phyloP scores from a whole-genome alignment of 176 grass and related monocot species.

The Secale cereale region DNA sequence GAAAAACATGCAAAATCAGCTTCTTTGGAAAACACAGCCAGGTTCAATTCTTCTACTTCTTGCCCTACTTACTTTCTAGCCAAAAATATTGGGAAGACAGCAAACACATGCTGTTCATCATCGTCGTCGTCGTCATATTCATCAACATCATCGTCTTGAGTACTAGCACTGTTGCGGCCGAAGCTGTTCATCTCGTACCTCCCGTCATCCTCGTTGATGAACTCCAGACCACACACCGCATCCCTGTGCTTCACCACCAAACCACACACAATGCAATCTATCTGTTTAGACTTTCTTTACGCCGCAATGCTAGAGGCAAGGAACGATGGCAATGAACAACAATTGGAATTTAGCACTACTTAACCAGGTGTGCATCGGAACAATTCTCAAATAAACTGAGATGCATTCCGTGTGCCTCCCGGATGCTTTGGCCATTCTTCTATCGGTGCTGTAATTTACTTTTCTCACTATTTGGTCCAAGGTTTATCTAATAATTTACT shows the following conservation, averaged over 20 bases:
- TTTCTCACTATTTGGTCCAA: neutral
- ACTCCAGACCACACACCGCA: conserved; percentile 69
- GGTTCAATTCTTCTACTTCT: conserved; percentile 17
- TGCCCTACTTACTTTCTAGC: neutral
- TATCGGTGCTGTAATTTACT: neutral
- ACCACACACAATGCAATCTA: neutral
- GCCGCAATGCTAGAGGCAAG: neutral
- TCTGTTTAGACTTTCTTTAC: neutral
- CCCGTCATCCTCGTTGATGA: conserved; percentile 62
- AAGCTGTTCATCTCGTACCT: conserved; percentile 43
- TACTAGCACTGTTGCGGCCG: neutral
- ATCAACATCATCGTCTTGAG: conserved; percentile 2
- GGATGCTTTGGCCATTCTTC: neutral
- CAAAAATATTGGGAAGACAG: neutral
- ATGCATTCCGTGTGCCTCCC: neutral
- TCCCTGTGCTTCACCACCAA: conserved; percentile 85
- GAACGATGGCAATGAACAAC: neutral
- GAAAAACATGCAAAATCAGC: too few relatives aligned
- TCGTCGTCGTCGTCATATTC: neutral
- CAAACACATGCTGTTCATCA: conserved; percentile 1
- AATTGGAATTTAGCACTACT: neutral
- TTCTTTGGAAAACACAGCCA: neutral
- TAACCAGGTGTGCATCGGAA: neutral
- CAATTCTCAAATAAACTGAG: neutral
- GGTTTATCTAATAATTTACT: too few relatives aligned